Base-by-base conservation (phyloP, 768 basidiomycete genomes). In the Pulveroboletus sp. region DNA sequence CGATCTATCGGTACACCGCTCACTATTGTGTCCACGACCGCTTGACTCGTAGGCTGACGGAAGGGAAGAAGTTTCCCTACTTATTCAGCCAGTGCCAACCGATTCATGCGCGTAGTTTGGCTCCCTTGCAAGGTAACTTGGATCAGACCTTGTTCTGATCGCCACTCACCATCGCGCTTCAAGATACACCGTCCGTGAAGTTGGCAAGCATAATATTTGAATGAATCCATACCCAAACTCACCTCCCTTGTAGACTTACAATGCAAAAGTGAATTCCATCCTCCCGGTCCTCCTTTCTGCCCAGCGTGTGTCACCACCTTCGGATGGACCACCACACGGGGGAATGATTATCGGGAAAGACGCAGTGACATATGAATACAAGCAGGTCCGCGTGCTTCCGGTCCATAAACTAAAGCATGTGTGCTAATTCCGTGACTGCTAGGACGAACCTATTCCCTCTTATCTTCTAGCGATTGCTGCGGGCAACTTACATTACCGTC, bases 71-170 rank as follows among this genome's bases (percentile, higher is more conserved):
- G 17, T 86, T 88, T 63, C 85, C 90, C 0, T 96, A 87, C 69
- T 68, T 97, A 14, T 97, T 93, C 73, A 92, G 89, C 52, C 94
- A 96, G 60, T 90, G 87, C 60, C 93, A 96, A 57, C 90, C 94
- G 4, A 95, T 93, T 57, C 86, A 94, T 62, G 88, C 88, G 3
- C 81, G 93, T 27, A 77, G 84, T 4, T 68, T 95, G 37, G 77
- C 80, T 1, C 93, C 93, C 3, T 61, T 91, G 50, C 92, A 94
- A 78, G 86, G 86, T 81, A 37, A 28, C 33, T 17, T 13, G 17
- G 1, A 24, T 44, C n/a, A 0, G 5, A 9, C n/a, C 7, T 40
- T 7, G 6, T 28, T 15, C 8, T 10, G n/a, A 45, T 39, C 18
- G n/a, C 3, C 1, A 7, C 42, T 59, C 11, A 64, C 8, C 0